Conservation (phyloP, 257 asterid species). For the Euphrasia confusa region DNA sequence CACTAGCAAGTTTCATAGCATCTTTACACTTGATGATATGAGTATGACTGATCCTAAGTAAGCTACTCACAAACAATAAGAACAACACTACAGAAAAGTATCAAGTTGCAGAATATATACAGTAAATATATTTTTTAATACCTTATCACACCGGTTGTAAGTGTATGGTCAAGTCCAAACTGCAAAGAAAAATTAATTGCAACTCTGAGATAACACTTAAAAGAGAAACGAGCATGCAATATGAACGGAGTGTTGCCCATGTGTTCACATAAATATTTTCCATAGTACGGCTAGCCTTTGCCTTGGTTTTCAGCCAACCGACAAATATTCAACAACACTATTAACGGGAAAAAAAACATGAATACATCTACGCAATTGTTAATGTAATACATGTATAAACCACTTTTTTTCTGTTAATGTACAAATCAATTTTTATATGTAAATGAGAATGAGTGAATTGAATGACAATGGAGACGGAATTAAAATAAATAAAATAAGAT, state of each 20-base stretch:
- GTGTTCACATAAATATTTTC: neutral
- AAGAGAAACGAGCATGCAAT: constrained; percentile 3
- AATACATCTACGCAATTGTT: neutral
- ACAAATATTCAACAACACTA: no score
- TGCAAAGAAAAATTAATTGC: constrained; percentile 33
- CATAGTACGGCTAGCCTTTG: no score
- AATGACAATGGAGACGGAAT: neutral
- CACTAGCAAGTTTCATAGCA: constrained; percentile 1
- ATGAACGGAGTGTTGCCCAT: constrained; percentile 20
- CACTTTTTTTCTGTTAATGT: no score
- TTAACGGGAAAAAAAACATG: no score
- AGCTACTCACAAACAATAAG: no score
- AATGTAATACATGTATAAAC: no score
- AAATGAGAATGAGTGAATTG: no score
- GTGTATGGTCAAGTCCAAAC: constrained; percentile 99
- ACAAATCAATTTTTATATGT: neutral
- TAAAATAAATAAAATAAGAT: constrained; percentile 17
- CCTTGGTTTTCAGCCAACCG: no score
- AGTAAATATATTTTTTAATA: constrained; percentile 28
- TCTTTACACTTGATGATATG: constrained; percentile 14
- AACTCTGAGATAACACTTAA: constrained; percentile 21
- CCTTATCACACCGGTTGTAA: constrained; percentile 99
- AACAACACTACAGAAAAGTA: neutral
- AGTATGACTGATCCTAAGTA: neutral
- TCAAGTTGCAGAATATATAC: constrained; percentile 18